phyloP scores from a whole-genome alignment of 306 rosid species.

The Cicer chorassanicum region DNA sequence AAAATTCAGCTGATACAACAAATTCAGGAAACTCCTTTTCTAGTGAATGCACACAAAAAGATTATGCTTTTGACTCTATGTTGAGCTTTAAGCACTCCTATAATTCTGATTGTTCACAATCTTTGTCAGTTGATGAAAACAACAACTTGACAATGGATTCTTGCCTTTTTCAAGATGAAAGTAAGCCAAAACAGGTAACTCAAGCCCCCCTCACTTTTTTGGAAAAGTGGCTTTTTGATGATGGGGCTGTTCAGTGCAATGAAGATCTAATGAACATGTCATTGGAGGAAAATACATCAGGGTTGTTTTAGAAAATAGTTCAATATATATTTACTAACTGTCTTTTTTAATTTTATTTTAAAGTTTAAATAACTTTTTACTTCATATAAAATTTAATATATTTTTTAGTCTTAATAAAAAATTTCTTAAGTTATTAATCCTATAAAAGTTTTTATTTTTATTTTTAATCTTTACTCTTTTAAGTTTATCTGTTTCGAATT shows the following conservation, averaged over 20 bases:
- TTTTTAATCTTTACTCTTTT: no score
- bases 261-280: conserved; percentile 66
- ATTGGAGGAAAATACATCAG: conserved; percentile 50
- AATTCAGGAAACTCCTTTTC: conserved; percentile 38
- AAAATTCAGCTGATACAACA: conserved; percentile 46
- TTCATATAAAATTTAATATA: no score
- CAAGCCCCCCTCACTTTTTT: conserved; percentile 71
- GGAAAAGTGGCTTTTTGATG: conserved; percentile 90
- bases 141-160: conserved; percentile 37
- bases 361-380: no score
- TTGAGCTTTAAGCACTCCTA: conserved; percentile 59
- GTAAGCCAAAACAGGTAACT: conserved; percentile 49
- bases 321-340: not conserved
- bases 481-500: no score
- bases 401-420: no score
- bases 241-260: conserved; percentile 55
- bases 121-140: conserved; percentile 48
- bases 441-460: no score
- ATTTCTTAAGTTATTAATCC: no score
- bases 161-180: conserved; percentile 52
- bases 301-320: conserved; percentile 50
- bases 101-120: conserved; percentile 54
- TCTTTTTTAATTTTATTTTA: no score
- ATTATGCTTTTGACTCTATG: conserved; percentile 55
- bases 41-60: conserved; percentile 54